A percentile compares a stretch with the other conserved stretches of the same genome.
Conservation (phyloP, 2,329 filamentous ascomycete species). For the Malbranchea zuffiana region DNA sequence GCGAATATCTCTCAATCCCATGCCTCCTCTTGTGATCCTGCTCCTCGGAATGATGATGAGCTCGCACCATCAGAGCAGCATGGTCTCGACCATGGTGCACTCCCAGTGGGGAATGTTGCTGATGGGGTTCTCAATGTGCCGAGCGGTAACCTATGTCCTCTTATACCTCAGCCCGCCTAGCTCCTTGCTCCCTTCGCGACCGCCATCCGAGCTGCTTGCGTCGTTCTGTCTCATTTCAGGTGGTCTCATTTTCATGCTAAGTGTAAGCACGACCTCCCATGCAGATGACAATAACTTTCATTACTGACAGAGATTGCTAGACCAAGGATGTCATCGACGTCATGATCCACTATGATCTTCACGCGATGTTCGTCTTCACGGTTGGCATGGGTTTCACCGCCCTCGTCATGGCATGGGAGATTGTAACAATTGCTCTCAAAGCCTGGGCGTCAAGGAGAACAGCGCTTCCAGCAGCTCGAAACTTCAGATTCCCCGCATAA, state of each 20-base stretch:
- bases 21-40: conserved; percentile 77
- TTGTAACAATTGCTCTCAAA: conserved; percentile 69
- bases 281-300: conserved; percentile 16
- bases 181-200: conserved; percentile 69
- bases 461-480: conserved; percentile 20
- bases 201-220: conserved; percentile 79
- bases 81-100: conserved; percentile 85
- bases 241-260: conserved; percentile 85
- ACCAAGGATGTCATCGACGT: conserved; percentile 63
- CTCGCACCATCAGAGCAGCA: conserved; percentile 72
- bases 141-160: conserved; percentile 67
- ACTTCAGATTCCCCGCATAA: conserved; percentile 22
- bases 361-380: conserved; percentile 91
- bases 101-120: conserved; percentile 86
- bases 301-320: conserved; percentile 31
- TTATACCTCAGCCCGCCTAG: conserved; percentile 70
- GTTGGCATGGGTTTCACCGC: conserved; percentile 74
- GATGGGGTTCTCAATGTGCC: conserved; percentile 66
- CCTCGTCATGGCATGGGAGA: conserved; percentile 74
- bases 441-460: conserved; percentile 61
- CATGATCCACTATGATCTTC: conserved; percentile 66
- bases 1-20: conserved; percentile 69
- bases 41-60: conserved; percentile 91
- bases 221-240: conserved; percentile 80
- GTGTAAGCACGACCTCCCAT: conserved; percentile 51